These are phyloP conservation scores for Chloranthus sessilifolius DNA, from an alignment of 164 flowering plant species.

Conservation along the genomic window DNA sequence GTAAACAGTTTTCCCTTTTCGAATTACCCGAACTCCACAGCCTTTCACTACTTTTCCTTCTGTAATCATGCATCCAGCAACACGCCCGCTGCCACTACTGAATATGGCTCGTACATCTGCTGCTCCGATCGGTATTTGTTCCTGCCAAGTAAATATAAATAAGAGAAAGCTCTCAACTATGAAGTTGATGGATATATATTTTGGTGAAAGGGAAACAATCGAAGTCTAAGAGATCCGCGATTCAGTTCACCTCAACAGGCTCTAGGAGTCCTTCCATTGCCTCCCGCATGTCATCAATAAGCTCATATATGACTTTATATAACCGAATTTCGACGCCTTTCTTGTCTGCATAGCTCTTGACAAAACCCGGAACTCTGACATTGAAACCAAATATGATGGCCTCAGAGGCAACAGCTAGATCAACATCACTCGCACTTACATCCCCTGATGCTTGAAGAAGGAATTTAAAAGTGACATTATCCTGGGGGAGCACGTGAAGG, in stretches of 20 bases:
- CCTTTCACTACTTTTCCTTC: slow-evolving; percentile 77
- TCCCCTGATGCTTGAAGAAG: slow-evolving; percentile 87
- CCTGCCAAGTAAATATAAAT: slow-evolving; percentile 36
- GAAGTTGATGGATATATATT: background rate
- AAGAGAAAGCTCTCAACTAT: slow-evolving; percentile 7
- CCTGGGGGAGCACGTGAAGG: slow-evolving; percentile 83
- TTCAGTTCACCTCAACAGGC: slow-evolving; percentile 61
- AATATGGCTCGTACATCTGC: slow-evolving; percentile 81
- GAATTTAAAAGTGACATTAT: slow-evolving; percentile 78
- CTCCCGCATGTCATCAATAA: slow-evolving; percentile 77
- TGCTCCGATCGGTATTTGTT: slow-evolving; percentile 68
- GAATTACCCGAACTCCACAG: slow-evolving; percentile 61
- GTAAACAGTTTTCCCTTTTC: slow-evolving; percentile 54
- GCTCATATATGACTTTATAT: slow-evolving; percentile 85
- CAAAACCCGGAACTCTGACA: slow-evolving; percentile 71
- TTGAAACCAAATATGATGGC: slow-evolving; percentile 86
- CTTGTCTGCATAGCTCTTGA: slow-evolving; percentile 68
- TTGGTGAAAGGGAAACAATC: no score
- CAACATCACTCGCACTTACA: slow-evolving; percentile 77
- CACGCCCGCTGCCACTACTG: slow-evolving; percentile 91
- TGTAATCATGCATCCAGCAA: slow-evolving; percentile 92
- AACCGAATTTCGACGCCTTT: slow-evolving; percentile 72
- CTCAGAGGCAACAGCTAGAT: slow-evolving; percentile 78
- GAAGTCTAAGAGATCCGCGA: no score
- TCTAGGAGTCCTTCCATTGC: slow-evolving; percentile 97